Conservation (phyloP, 495 filamentous ascomycete genomes). For the Podospora pseudopauciseta region DNA sequence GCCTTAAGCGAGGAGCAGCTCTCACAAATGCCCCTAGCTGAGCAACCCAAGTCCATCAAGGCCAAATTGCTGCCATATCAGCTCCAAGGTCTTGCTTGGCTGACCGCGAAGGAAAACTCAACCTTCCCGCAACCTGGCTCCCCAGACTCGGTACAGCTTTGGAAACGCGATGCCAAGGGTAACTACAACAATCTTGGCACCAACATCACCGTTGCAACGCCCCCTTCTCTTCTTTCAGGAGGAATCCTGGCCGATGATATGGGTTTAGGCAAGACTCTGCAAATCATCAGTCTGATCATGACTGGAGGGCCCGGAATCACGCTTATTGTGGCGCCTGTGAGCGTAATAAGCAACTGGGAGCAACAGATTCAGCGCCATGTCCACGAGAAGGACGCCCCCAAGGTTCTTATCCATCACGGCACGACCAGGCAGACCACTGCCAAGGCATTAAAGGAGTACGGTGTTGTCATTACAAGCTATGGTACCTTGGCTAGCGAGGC, state of each 20-base stretch:
- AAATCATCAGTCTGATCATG: constrained; percentile 78
- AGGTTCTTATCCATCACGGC: constrained; percentile 75
- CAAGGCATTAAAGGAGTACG: constrained; percentile 55
- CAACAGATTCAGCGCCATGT: constrained; percentile 77
- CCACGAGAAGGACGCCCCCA: constrained; percentile 53
- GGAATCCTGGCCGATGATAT: constrained; percentile 92
- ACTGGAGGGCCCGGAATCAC: constrained; percentile 59
- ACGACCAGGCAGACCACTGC: constrained; percentile 51
- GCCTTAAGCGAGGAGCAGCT: constrained; percentile 70
- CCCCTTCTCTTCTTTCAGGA: constrained; percentile 67
- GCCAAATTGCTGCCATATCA: constrained; percentile 78
- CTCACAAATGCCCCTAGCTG: constrained; percentile 67
- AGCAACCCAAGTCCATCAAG: constrained; percentile 58
- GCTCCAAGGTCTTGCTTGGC: constrained; percentile 79
- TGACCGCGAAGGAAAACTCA: constrained; percentile 72
- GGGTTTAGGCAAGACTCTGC: constrained; percentile 90
- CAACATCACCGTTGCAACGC: constrained; percentile 55
- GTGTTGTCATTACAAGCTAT: constrained; percentile 85
- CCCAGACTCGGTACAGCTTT: constrained; percentile 70
- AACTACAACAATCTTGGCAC: constrained; percentile 74
- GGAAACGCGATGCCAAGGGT: constrained; percentile 57
- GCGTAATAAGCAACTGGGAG: constrained; percentile 92
- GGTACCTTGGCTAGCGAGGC: constrained; percentile 52
- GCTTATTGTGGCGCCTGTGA: constrained; percentile 77
- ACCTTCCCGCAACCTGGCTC: constrained; percentile 58